Percentiles rank a stretch among this genome's conserved stretches.
phyloP scores from a whole-genome alignment of 2,329 filamentous ascomycete species.

The Aspergillus phoenicis region DNA sequence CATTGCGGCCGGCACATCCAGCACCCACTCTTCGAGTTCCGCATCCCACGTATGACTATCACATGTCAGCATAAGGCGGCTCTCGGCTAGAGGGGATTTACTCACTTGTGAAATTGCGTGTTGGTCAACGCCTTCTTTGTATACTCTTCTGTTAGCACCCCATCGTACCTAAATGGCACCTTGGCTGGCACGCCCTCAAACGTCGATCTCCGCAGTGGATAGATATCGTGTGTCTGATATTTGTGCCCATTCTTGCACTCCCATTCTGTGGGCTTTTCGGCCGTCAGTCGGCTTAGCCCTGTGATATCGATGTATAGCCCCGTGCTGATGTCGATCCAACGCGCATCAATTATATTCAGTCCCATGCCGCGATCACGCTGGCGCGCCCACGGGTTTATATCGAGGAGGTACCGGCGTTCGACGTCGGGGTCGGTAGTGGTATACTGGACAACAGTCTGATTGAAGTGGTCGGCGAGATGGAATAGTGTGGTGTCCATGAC shows the following conservation, averaged over 20 bases:
- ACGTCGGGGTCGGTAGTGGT: slow-evolving; percentile 44
- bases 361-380: slow-evolving; percentile 66
- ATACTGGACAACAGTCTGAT: slow-evolving; percentile 64
- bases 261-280: slow-evolving; percentile 66
- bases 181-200: slow-evolving; percentile 74
- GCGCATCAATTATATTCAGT: slow-evolving; percentile 77
- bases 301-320: slow-evolving; percentile 86
- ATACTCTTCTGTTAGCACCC: slow-evolving; percentile 46
- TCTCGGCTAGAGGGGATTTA: neutral
- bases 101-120: slow-evolving; percentile 43
- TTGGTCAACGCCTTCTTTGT: slow-evolving; percentile 36
- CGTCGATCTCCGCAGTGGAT: slow-evolving; percentile 70
- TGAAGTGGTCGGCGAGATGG: slow-evolving; percentile 66
- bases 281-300: slow-evolving; percentile 69
- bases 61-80: slow-evolving; percentile 16
- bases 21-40: slow-evolving; percentile 37
- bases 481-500: slow-evolving; percentile 68
- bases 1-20: slow-evolving; percentile 23
- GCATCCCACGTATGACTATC: slow-evolving; percentile 43
- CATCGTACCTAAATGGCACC: slow-evolving; percentile 59
- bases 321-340: slow-evolving; percentile 76
- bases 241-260: slow-evolving; percentile 79
- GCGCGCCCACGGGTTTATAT: slow-evolving; percentile 72
- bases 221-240: slow-evolving; percentile 72
- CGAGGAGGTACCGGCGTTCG: slow-evolving; percentile 66